Evolutionary conservation across 257 asterid genomes (phyloP).

Genomic region (Penstemon newberryi): DNA sequence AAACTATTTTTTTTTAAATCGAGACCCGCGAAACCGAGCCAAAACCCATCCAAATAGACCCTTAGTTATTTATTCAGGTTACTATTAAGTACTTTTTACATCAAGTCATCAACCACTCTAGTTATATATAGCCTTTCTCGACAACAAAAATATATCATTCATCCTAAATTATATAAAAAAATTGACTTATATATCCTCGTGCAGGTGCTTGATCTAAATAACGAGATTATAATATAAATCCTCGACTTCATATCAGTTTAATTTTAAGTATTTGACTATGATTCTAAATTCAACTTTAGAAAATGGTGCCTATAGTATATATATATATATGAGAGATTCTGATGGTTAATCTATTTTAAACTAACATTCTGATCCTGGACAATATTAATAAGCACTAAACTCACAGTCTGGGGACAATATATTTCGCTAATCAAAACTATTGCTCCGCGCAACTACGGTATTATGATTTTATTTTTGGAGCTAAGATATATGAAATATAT

Average conservation of each 20-base stretch:
- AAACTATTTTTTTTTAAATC: too few relatives aligned
- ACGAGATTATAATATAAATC: background rate
- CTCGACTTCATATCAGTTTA: constrained; percentile 3
- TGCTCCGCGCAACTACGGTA: background rate
- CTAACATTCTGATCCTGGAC: background rate
- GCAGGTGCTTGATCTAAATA: background rate
- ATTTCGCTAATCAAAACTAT: background rate
- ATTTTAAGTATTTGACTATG: constrained; percentile 21
- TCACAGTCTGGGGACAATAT: constrained; percentile 8
- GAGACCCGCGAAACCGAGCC: too few relatives aligned
- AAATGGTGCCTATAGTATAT: background rate
- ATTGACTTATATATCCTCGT: too few relatives aligned
- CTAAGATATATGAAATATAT: background rate
- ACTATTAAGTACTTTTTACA: background rate
- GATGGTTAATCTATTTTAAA: background rate
- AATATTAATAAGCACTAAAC: background rate
- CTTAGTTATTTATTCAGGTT: background rate
- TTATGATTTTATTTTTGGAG: background rate
- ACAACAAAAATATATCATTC: background rate
- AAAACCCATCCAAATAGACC: too few relatives aligned
- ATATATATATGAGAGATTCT: background rate
- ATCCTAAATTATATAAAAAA: background rate
- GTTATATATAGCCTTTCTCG: background rate
- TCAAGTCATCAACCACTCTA: background rate
- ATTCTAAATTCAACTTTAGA: constrained; percentile 8